Evolutionary conservation across 371 early-diverging fungal species (phyloP), one percentile per base, ranked within the genome.

Genomic region (Rhizopus delemar): DNA sequence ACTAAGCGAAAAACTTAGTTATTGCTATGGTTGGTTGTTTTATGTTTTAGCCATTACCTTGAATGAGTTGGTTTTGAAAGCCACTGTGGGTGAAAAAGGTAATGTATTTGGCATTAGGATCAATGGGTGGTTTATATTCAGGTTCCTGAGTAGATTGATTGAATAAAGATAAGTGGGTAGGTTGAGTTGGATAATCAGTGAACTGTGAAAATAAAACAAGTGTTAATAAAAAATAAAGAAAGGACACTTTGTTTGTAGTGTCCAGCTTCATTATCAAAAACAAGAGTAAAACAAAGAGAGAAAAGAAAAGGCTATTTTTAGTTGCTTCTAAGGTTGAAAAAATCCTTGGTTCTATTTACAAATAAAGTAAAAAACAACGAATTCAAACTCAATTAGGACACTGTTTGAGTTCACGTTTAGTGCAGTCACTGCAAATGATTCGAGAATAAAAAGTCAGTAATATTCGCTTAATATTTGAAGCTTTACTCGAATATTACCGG

Each of bases 1-100:
- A 85, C 80, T 80, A 53, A 34, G 41, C 8, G 29, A 16, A 28
- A 45, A 46, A 33, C 13, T 46, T 7, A 39, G 12, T 15, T 7
- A 22, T 31, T 16, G 16, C 4, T 11, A 7, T 36, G n/a, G 39
- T 12, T 51, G 15, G 4, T 13, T 43, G 13, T 29, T 36, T 28
- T n/a, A 39, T 43, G 43, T 15, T 6, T 36, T 6, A 8, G 36
- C 11, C 36, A 33, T 34, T 68, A 75, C 80, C 77, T 74, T 76
- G 75, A 58, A 77, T 77, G 3, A 80, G 59, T 62, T 86, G 86
- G 56, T 84, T 84, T 52, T 85, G 82, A 55, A 86, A 80, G 0
- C 83, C 81, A 32, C 81, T 79, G 62, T 86, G 85, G 2, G 85
- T 81, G 32, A 82, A 71, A 51, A 83, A 86, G 1, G 86, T 78